Base-by-base conservation (phyloP, 2,329 filamentous ascomycete species). In the Neonectria ditissima region DNA sequence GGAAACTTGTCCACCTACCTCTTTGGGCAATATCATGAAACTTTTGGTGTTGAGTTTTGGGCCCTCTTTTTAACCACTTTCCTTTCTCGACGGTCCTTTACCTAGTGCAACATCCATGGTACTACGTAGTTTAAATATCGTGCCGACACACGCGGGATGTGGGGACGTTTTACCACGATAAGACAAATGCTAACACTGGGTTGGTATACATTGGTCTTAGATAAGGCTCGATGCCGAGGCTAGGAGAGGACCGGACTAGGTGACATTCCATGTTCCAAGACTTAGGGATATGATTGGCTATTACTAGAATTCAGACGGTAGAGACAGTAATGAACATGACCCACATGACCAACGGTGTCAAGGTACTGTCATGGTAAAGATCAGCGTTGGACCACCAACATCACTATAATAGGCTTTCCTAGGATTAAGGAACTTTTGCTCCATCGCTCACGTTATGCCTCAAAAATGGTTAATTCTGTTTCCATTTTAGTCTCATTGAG, bases 21-120 rank as follows among this genome's bases (percentile, higher is more conserved):
- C 14, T 58, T 58, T 58, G 26, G 63, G 63, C 41, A n/a, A 45
- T 65, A 41, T 53, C 51, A 30, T 24, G 51, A 63, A 41, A 28
- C 34, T 26, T 59, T 51, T 55, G 20, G 47, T 13, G 60, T 47
- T 53, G 45, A 56, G 43, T 39, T 14, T 26, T 55, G 47, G 41
- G 52, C 1, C 11, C 30, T 24, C 41, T 52, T 28, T 61, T 45
- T 45, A 24, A 50, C 51, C 41, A 65, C 62, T 65, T 65, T 59
- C 63, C 62, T 57, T 52, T 65, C 41, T 65, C n/a, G 51, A 65
- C 43, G 34, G 63, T n/a, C n/a, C n/a, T n/a, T n/a, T 20, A 32
- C 41, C 6, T 48, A 56, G 44, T 37, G 56, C 45, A 22, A 62
- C 43, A 65, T 65, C 28, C 43, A 50, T 37, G 45, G 63, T 52